Percentiles rank a stretch among this genome's conserved stretches.
Evolutionary conservation across 805 yeast genomes (phyloP).

Genomic region (Dipodascopsis uninucleata): DNA sequence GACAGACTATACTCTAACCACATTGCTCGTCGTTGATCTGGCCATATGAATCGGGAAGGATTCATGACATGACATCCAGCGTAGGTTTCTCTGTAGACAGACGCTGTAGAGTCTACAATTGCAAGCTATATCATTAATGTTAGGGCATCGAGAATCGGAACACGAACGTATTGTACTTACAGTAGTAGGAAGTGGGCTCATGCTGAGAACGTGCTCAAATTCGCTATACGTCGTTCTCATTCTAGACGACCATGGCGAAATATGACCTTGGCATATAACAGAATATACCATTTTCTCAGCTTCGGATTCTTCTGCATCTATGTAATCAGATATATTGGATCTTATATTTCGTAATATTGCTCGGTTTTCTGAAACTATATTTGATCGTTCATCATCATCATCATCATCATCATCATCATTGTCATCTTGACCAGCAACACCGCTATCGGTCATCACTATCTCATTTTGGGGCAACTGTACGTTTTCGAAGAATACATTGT

Average conservation of each 20-base stretch:
- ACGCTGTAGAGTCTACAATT: conserved; percentile 67
- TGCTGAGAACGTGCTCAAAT: conserved; percentile 61
- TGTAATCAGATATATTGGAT: not conserved
- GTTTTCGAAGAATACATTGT: conserved; percentile 55
- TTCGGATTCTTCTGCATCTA: conserved; percentile 4
- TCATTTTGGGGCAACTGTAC: conserved; percentile 33
- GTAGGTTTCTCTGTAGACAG: conserved; percentile 60
- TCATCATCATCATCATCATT: conserved; percentile 31
- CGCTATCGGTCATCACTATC: conserved; percentile 29
- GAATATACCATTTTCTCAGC: conserved; percentile 48
- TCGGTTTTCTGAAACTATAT: not conserved
- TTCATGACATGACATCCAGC: conserved; percentile 17
- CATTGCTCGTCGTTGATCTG: conserved; percentile 38
- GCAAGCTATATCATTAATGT: conserved; percentile 37
- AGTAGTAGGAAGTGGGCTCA: conserved; percentile 75
- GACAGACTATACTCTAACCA: conserved; percentile 74
- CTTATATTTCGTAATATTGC: not conserved
- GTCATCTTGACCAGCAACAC: conserved; percentile 29
- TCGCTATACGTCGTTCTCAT: conserved; percentile 66
- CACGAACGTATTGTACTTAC: conserved; percentile 27
- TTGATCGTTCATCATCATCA: conserved; percentile 11
- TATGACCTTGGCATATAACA: conserved; percentile 76
- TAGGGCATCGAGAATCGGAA: not conserved
- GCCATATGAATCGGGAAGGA: conserved; percentile 8
- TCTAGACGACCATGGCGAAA: conserved; percentile 70